Conservation (phyloP, 805 yeast species). For the Lipomyces starkeyi region DNA sequence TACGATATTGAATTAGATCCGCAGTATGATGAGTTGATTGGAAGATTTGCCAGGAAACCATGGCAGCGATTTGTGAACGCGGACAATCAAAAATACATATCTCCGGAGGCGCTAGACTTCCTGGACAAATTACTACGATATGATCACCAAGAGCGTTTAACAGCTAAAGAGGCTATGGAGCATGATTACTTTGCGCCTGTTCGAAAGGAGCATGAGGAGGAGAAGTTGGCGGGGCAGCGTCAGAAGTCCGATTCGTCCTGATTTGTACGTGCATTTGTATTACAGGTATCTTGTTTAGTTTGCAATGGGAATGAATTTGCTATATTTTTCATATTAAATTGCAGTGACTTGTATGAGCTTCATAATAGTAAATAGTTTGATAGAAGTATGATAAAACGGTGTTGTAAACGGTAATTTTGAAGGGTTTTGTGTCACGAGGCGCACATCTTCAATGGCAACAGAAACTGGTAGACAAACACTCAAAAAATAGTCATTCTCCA, state of each 20-base stretch:
- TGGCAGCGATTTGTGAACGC: slow-evolving; percentile 80
- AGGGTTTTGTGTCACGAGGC: neutral
- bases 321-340: neutral
- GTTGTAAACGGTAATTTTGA: too few relatives aligned
- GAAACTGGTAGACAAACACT: neutral
- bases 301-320: neutral
- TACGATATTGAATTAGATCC: slow-evolving; percentile 72
- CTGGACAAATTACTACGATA: slow-evolving; percentile 79
- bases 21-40: slow-evolving; percentile 75
- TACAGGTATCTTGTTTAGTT: neutral
- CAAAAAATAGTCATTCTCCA: slow-evolving; percentile 3
- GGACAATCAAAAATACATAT: slow-evolving; percentile 69
- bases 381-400: too few relatives aligned
- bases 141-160: slow-evolving; percentile 86
- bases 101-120: slow-evolving; percentile 77
- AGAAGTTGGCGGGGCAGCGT: neutral
- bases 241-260: slow-evolving; percentile 1
- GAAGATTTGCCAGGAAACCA: slow-evolving; percentile 79
- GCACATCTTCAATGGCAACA: neutral
- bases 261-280: neutral
- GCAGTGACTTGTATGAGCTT: neutral
- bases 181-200: slow-evolving; percentile 56
- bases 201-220: slow-evolving; percentile 39
- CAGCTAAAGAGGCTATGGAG: slow-evolving; percentile 86
- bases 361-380: too few relatives aligned